Evolutionary conservation across 306 rosid species (phyloP).

Genomic region (Rosa lucieae): DNA sequence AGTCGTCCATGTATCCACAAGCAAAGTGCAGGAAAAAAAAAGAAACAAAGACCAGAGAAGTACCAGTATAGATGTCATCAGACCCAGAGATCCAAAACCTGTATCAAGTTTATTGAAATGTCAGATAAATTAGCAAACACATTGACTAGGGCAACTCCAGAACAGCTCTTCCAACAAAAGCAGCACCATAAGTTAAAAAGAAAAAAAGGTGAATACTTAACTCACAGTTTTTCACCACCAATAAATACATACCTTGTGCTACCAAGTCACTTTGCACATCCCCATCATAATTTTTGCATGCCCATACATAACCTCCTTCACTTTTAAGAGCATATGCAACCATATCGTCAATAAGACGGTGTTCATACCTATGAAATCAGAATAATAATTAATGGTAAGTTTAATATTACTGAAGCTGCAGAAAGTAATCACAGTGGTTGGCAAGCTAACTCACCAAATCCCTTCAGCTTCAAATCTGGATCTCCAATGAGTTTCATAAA

Average conservation of each 20-base stretch:
- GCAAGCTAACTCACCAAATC: constrained; percentile 60
- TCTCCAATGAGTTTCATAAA: constrained; percentile 83
- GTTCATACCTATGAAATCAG: constrained; percentile 76
- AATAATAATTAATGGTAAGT: constrained; percentile 9
- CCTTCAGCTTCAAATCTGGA: constrained; percentile 83
- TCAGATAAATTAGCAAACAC: constrained; percentile 1
- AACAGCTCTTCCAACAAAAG: constrained; percentile 8
- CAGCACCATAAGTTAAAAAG: neutral
- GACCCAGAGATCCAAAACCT: constrained; percentile 96
- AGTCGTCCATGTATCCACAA: neutral
- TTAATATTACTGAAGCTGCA: constrained; percentile 3
- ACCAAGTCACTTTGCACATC: constrained; percentile 97
- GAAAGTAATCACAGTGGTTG: neutral
- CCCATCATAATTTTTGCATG: constrained; percentile 98
- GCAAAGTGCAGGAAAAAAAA: neutral
- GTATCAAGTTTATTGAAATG: constrained; percentile 29
- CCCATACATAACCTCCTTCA: constrained; percentile 99
- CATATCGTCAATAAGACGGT: constrained; percentile 96
- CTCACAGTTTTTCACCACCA: neutral
- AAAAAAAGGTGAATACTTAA: neutral
- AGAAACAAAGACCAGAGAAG: constrained; percentile 21
- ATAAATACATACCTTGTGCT: constrained; percentile 75
- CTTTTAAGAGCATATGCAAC: constrained; percentile 97
- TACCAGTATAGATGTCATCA: constrained; percentile 97
- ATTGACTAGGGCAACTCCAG: neutral